A percentile compares a stretch with the other conserved stretches of the same genome.
Conservation (phyloP, 1,139 yeast species). For the Pichia sp. region DNA sequence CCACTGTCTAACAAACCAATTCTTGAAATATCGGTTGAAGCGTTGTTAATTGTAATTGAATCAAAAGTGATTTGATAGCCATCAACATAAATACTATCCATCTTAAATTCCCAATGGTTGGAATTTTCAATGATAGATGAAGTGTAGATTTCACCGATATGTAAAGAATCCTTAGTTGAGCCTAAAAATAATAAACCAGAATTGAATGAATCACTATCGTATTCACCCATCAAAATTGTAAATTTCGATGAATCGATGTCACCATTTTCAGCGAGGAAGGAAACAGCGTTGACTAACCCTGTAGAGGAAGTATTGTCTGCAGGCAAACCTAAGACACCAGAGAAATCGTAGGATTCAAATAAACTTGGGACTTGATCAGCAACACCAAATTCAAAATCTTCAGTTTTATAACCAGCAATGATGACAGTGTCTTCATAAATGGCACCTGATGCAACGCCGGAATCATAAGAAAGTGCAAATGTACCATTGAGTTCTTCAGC, state of each 20-base stretch:
- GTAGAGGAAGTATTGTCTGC: slow-evolving; percentile 34
- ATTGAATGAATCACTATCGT: slow-evolving; percentile 34
- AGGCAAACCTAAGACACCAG: slow-evolving; percentile 64
- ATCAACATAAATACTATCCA: slow-evolving; percentile 40
- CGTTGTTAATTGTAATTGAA: slow-evolving; percentile 22
- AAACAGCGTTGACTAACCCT: slow-evolving; percentile 39
- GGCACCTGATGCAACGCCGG: slow-evolving; percentile 53
- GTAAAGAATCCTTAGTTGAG: slow-evolving; percentile 39
- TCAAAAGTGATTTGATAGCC: slow-evolving; percentile 36
- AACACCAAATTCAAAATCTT: slow-evolving; percentile 48
- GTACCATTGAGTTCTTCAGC: slow-evolving; percentile 28
- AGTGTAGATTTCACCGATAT: slow-evolving; percentile 43
- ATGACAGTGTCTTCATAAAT: slow-evolving; percentile 39
- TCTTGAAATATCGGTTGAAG: slow-evolving; percentile 31
- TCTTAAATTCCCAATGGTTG: slow-evolving; percentile 53
- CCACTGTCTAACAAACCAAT: slow-evolving; percentile 63
- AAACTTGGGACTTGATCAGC: slow-evolving; percentile 53
- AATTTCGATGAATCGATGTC: slow-evolving; percentile 40
- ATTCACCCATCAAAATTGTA: slow-evolving; percentile 41
- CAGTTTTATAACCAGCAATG: slow-evolving; percentile 42
- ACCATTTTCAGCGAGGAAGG: slow-evolving; percentile 35
- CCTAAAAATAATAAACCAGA: slow-evolving; percentile 48
- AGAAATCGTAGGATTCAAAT: slow-evolving; percentile 51
- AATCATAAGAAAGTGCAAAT: slow-evolving; percentile 51
- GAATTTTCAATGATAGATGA: slow-evolving; percentile 39